Base-by-base conservation (phyloP, 2,329 filamentous ascomycete species). In the Apiospora koreana region DNA sequence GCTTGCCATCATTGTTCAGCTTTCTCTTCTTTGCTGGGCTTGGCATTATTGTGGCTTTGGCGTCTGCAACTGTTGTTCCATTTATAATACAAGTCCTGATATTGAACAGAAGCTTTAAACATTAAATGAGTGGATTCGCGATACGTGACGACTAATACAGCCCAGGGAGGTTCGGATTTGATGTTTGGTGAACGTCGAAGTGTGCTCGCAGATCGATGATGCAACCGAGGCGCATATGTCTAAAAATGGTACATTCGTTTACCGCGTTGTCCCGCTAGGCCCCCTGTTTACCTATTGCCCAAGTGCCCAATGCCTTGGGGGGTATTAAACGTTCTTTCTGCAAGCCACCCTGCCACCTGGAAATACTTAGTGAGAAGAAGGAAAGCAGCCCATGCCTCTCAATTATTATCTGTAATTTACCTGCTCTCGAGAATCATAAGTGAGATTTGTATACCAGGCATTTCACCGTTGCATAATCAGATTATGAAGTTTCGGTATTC, bases 1-100 rank as follows among this genome's bases (percentile, higher is more conserved):
- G 58, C 69, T 78, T 78, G 21, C 75, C 69, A 69, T 74, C 73
- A 45, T 70, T 73, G 62, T 80, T 79, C 54, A 79, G 73, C 76
- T 79, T 80, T 71, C 78, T 75, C 74, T 78, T 79, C 69, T 80
- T 80, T 6, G 78, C 73, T 16, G 78, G 78, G 67, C 78, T 80
- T 67, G 78, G 48, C 78, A 80, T 80, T 54, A 21, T 68, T 16
- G 31, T 38, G 21, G 21, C 28, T 48, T 58, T 43, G 41, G 28
- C 16, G 28, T 2, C 9, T n/a, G 28, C 54, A 12, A 38, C 54
- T 62, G 31, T n/a, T 23, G 2, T 18, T 38, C 31, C 31, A 62
- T 38, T 38, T n/a, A 18, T n/a, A 8, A 38, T 4, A 16, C 48
- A 31, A 23, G 2, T 3, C 2, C 8, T 62, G 16, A 23, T 23